Percentiles rank a stretch among this genome's conserved stretches.
These are phyloP conservation scores for Volvox africanus DNA, from an alignment of 139 green algal genomes.

Conservation along the genomic window DNA sequence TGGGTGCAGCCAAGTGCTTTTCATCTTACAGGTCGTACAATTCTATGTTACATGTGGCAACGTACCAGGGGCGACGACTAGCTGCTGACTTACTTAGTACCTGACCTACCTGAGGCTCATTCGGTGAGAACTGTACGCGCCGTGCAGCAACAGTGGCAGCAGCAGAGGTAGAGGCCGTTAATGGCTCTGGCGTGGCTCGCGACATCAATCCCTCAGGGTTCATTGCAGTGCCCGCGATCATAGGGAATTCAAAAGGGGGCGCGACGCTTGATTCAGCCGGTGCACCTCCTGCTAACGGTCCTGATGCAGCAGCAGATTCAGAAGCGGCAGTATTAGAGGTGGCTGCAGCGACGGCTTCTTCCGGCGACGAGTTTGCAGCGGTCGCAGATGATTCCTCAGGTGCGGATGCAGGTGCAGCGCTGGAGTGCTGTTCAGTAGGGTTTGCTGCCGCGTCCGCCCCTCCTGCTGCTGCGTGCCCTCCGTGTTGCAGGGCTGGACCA, in stretches of 20 bases:
- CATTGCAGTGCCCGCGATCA: neutral
- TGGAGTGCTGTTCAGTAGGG: neutral
- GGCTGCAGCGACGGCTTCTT: neutral
- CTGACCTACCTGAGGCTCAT: slow-evolving; percentile 2
- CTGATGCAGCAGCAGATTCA: too few relatives aligned
- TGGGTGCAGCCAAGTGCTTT: too few relatives aligned
- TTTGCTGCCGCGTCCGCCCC: neutral
- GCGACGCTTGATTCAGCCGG: neutral
- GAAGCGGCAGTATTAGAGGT: too few relatives aligned
- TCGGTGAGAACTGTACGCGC: slow-evolving; percentile 16
- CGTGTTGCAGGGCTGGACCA: neutral
- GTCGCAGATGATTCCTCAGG: neutral
- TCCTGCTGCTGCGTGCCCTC: neutral
- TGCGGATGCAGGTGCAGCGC: neutral
- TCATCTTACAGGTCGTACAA: too few relatives aligned
- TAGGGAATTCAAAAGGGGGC: neutral
- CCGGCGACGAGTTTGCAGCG: neutral
- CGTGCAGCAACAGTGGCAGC: neutral
- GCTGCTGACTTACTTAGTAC: too few relatives aligned
- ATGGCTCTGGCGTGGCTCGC: neutral
- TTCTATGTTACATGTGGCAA: too few relatives aligned
- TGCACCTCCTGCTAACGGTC: too few relatives aligned
- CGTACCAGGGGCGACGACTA: too few relatives aligned
- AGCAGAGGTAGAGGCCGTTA: neutral
- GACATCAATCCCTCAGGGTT: neutral